A percentile compares a stretch with the other conserved stretches of the same genome.
Conservation (phyloP, 2,329 filamentous ascomycete species). For the Cyclaneusma minus region DNA sequence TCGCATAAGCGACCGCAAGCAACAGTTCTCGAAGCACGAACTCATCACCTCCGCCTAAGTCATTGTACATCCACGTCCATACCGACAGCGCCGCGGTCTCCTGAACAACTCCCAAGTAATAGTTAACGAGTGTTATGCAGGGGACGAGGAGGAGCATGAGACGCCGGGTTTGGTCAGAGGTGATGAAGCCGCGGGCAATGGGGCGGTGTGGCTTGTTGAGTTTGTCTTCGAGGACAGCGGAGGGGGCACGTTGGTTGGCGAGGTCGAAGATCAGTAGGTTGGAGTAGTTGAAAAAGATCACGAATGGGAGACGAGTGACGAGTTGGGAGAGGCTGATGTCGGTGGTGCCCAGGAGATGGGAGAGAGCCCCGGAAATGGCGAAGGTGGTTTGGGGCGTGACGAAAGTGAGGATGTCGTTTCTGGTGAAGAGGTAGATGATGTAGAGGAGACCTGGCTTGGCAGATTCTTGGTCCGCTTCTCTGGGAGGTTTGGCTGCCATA, state of each 20-base stretch:
- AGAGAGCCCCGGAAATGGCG: constrained; percentile 3
- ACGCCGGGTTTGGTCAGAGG: constrained; percentile 10
- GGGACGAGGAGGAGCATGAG: constrained; percentile 14
- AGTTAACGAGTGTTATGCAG: constrained; percentile 9
- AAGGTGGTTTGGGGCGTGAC: constrained; percentile 6
- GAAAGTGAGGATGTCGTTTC: constrained; percentile 6
- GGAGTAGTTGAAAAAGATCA: neutral
- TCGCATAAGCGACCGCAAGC: neutral
- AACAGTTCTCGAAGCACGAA: constrained; percentile 11
- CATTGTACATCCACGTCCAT: constrained; percentile 26
- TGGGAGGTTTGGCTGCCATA: too few species aligned
- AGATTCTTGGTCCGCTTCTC: too few species aligned
- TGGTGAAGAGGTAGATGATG: constrained; percentile 7
- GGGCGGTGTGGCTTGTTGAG: constrained; percentile 19
- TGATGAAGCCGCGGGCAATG: constrained; percentile 17
- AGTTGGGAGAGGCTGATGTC: constrained; percentile 1
- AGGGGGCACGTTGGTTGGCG: constrained; percentile 15
- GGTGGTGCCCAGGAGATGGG: constrained; percentile 4
- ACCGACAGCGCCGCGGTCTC: constrained; percentile 18
- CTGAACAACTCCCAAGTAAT: constrained; percentile 10
- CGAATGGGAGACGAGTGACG: neutral
- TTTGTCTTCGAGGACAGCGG: constrained; percentile 16
- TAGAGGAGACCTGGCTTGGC: too few species aligned
- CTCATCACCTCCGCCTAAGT: constrained; percentile 18
- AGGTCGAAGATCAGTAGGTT: constrained; percentile 18